Evolutionary conservation across 352 stramenopile species (phyloP), one percentile per base, ranked within the genome.

Genomic region (Globisporangium parvum): DNA sequence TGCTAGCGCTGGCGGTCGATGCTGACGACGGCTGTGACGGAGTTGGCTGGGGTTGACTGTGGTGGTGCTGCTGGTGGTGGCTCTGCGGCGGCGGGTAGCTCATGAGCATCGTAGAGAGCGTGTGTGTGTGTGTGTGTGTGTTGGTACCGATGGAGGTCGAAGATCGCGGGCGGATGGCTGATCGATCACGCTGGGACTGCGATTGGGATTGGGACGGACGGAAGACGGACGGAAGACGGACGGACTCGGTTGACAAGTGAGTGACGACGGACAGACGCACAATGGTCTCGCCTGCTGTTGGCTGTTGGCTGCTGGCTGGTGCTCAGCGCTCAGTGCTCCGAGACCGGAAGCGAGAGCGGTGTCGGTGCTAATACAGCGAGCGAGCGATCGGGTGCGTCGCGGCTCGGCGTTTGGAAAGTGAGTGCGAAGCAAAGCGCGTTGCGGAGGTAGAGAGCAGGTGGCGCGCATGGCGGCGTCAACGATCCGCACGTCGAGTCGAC

Each of bases 321-420:
- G 31, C 31, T 37, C 31, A 37, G 31, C 11, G 31, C 4, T 37
- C 31, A 37, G 31, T 37, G 31, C 4, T 37, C 26, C 26, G 26
- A 6, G 26, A 6, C 26, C 26, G 26, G 26, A 31, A 31, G 26
- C 3, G 26, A n/a, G n/a, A n/a, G 26, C 3, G 26, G 6, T 31
- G 26, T 31, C 26, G 26, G 3, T 31, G 26, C n/a, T n/a, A n/a
- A 2, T 31, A 31, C 26, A 31, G 26, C 26, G 26, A 31, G 26
- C 26, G 26, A 31, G 3, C 26, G 48, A 31, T 23, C 54, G 39
- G 46, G 46, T 60, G 55, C 46, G 35, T 47, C 35, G 53, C 47
- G 53, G 53, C 14, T 20, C 17, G 53, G 24, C 33, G 33, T 35
- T 59, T 53, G 21, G 37, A 24, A 59, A 59, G 53, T 59, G 53